A percentile compares a stretch with the other conserved stretches of the same genome.
Conservation (phyloP, 192 early-diverging fungal genomes). For the Podila clonocystis region DNA sequence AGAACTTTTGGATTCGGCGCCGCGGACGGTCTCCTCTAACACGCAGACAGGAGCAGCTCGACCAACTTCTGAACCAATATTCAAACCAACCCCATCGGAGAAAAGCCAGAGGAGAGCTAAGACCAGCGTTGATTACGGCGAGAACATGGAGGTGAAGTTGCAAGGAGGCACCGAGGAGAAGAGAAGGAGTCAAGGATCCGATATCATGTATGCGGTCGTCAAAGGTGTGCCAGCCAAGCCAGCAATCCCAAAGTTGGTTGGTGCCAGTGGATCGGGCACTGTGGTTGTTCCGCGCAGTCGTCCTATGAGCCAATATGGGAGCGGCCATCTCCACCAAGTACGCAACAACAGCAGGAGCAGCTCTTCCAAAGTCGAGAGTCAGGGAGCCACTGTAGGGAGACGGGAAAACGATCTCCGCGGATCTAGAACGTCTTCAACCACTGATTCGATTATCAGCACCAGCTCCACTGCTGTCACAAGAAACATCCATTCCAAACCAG, state of each 20-base stretch:
- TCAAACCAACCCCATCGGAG: not conserved
- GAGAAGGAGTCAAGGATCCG: slow-evolving; percentile 15
- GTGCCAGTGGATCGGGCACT: slow-evolving; percentile 43
- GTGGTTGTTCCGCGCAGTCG: slow-evolving; percentile 10
- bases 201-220: slow-evolving; percentile 46
- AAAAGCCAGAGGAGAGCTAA: slow-evolving; percentile 3
- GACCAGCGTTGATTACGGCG: not conserved
- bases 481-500: slow-evolving; percentile 6
- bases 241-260: slow-evolving; percentile 32
- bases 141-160: not conserved
- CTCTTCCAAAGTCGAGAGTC: not conserved
- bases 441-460: not conserved
- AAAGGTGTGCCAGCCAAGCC: slow-evolving; percentile 34
- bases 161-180: not conserved
- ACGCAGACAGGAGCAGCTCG: not conserved
- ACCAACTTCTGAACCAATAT: not conserved
- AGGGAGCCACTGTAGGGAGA: not conserved
- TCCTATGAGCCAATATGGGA: not conserved
- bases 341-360: not conserved
- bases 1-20: too few species aligned
- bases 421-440: not conserved
- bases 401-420: not conserved
- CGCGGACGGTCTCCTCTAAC: not conserved
- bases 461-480: not conserved
- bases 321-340: not conserved